Evolutionary conservation across 306 rosid species (phyloP).

Genomic region (Fragaria ananassa): DNA sequence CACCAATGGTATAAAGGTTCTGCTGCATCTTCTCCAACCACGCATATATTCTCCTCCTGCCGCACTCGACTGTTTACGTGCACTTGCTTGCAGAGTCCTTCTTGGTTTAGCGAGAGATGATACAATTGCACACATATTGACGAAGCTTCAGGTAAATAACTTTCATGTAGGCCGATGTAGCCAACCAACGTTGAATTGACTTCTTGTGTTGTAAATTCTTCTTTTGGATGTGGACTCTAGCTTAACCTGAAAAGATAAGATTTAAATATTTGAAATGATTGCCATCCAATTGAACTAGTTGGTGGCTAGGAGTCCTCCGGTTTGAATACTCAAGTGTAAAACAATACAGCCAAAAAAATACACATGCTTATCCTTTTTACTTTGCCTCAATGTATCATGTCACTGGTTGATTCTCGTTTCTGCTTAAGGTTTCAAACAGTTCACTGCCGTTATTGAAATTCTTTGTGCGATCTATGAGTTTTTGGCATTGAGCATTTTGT

Average conservation of each 20-base stretch:
- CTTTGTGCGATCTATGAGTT: background rate
- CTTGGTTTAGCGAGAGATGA: slow-evolving; percentile 98
- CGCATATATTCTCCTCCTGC: slow-evolving; percentile 91
- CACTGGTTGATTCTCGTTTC: background rate
- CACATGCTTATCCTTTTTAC: background rate
- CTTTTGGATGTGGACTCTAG: background rate
- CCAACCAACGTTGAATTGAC: background rate
- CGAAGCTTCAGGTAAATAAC: slow-evolving; percentile 82
- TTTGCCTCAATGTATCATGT: slow-evolving; percentile 1
- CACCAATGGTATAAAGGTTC: slow-evolving; percentile 92
- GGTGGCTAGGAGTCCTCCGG: background rate
- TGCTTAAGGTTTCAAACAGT: background rate
- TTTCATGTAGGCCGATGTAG: background rate
- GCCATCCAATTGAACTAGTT: background rate
- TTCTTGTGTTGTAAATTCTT: slow-evolving; percentile 13
- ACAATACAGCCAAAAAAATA: background rate
- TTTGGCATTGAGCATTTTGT: background rate
- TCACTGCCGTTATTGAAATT: background rate
- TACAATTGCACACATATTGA: slow-evolving; percentile 90
- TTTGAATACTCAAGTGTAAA: background rate
- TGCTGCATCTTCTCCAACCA: slow-evolving; percentile 83
- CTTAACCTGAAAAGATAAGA: background rate
- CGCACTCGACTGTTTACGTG: slow-evolving; percentile 92
- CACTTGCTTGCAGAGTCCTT: slow-evolving; percentile 87
- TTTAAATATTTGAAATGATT: background rate